phyloP scores from a whole-genome alignment of 192 early-diverging fungal species.

The Gorgonomyces haynaldii region DNA sequence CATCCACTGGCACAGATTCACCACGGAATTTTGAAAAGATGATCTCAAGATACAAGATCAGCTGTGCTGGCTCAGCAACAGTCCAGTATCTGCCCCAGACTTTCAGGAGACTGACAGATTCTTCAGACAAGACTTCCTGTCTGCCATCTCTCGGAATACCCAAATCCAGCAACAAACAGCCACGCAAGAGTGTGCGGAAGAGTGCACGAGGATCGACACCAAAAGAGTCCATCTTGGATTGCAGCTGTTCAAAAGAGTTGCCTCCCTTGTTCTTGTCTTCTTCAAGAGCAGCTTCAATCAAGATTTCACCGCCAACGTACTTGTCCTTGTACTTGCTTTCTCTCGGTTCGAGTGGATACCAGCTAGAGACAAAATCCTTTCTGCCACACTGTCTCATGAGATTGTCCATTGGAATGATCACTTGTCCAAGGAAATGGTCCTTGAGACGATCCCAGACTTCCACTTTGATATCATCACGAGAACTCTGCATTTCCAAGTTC shows the following conservation, averaged over 20 bases:
- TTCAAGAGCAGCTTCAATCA: slow-evolving; percentile 27
- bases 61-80: slow-evolving; percentile 31
- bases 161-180: slow-evolving; percentile 35
- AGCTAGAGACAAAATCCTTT: slow-evolving; percentile 21
- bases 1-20: slow-evolving; percentile 28
- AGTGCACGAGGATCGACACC: slow-evolving; percentile 25
- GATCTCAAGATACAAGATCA: slow-evolving; percentile 31
- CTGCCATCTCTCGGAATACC: slow-evolving; percentile 12
- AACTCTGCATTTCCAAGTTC: slow-evolving; percentile 18
- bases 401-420: slow-evolving; percentile 26
- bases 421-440: slow-evolving; percentile 38
- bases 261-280: slow-evolving; percentile 12
- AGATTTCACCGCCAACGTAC: slow-evolving; percentile 43
- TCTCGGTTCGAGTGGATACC: slow-evolving; percentile 23
- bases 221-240: slow-evolving; percentile 1
- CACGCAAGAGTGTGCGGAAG: slow-evolving; percentile 29
- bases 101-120: slow-evolving; percentile 25
- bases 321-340: slow-evolving; percentile 40
- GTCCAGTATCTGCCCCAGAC: slow-evolving; percentile 26
- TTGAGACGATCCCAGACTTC: slow-evolving; percentile 36
- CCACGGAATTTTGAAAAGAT: slow-evolving; percentile 36
- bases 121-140: slow-evolving; percentile 27
- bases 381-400: slow-evolving; percentile 21
- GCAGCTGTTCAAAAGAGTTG: slow-evolving; percentile 5
- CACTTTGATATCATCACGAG: slow-evolving; percentile 31